A percentile compares a stretch with the other conserved stretches of the same genome.
phyloP scores from a whole-genome alignment of 192 early-diverging fungal genomes.

The Coemansia sp. region DNA sequence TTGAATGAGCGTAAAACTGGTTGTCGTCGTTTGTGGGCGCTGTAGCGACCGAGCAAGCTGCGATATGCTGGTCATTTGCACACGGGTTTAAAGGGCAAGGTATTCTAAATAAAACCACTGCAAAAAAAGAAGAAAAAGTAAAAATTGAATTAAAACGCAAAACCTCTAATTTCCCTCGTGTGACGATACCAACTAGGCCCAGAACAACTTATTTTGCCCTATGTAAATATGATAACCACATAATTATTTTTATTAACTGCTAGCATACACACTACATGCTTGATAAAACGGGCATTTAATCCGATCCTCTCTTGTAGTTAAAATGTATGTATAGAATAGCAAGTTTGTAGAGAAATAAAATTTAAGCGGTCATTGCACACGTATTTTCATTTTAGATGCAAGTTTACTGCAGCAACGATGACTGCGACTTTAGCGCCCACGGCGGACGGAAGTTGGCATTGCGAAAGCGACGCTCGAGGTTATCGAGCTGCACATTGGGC shows the following conservation, averaged over 20 bases:
- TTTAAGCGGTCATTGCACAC: background rate
- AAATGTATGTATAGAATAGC: background rate
- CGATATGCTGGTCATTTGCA: background rate
- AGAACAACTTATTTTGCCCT: too few species aligned
- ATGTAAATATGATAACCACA: too few species aligned
- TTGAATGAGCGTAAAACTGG: background rate
- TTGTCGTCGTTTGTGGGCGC: background rate
- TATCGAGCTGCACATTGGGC: conserved; percentile 44
- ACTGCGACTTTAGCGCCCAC: conserved; percentile 49
- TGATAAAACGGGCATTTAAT: too few species aligned
- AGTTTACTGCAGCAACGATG: conserved; percentile 22
- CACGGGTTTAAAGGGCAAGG: too few species aligned
- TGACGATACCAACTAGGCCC: too few species aligned
- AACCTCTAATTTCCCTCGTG: too few species aligned
- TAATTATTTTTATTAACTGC: too few species aligned
- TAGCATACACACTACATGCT: too few species aligned
- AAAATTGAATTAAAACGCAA: too few species aligned
- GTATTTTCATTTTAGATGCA: conserved; percentile 1
- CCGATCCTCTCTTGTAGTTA: too few species aligned
- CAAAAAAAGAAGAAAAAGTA: too few species aligned
- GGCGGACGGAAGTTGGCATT: conserved; percentile 55
- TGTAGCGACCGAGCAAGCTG: background rate
- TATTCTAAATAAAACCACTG: too few species aligned
- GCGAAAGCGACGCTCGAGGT: conserved; percentile 50
- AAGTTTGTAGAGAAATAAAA: background rate